Percentiles rank a stretch among this genome's conserved stretches.
Conservation (phyloP, 2,329 filamentous ascomycete species). For the Xylariomycetidae sp. region DNA sequence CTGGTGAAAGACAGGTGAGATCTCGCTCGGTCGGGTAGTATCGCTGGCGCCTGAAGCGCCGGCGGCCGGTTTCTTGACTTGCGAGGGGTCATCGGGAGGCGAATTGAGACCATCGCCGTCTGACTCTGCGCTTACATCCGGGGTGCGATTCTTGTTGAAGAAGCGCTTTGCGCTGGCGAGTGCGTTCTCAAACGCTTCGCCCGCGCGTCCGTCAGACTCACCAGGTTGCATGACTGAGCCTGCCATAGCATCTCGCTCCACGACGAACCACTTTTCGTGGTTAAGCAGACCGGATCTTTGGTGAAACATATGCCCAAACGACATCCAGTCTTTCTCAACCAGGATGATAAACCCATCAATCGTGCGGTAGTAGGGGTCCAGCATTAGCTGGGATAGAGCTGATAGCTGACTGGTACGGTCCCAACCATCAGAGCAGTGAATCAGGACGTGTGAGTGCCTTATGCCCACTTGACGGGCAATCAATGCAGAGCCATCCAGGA, state of each 20-base stretch:
- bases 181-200: constrained; percentile 81
- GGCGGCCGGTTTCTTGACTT: constrained; percentile 28
- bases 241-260: constrained; percentile 74
- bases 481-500: constrained; percentile 78
- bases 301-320: constrained; percentile 96
- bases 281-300: constrained; percentile 84
- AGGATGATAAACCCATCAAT: constrained; percentile 91
- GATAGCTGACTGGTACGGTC: constrained; percentile 94
- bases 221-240: constrained; percentile 59
- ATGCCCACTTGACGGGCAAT: constrained; percentile 87
- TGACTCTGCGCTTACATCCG: constrained; percentile 55
- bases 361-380: constrained; percentile 93
- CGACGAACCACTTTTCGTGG: constrained; percentile 89
- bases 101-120: constrained; percentile 28
- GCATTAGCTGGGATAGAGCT: constrained; percentile 83
- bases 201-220: constrained; percentile 53
- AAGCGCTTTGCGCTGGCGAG: constrained; percentile 82
- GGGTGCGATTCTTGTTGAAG: constrained; percentile 75
- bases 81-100: constrained; percentile 24
- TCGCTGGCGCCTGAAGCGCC: constrained; percentile 49
- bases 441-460: constrained; percentile 88
- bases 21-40: constrained; percentile 79
- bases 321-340: constrained; percentile 96
- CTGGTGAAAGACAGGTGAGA: constrained; percentile 95
- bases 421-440: constrained; percentile 98